Base-by-base conservation (phyloP, 202 grass and related monocot species). In the Schoenoplectus tabernaemontani region DNA sequence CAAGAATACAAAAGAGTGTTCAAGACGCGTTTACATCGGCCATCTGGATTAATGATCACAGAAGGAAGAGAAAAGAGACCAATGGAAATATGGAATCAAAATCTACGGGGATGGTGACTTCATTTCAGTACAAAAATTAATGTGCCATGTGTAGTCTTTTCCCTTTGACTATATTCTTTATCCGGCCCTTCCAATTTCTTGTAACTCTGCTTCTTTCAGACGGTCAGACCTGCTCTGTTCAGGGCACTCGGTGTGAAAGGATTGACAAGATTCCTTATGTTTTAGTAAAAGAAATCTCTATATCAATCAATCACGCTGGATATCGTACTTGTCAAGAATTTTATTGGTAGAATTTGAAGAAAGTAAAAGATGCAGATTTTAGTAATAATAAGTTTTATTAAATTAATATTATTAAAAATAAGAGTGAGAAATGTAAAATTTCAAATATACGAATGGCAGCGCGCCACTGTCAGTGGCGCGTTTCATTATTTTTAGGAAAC, bases 81-180 rank as follows among this genome's bases (percentile, higher is more conserved):
- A n/a, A n/a, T n/a, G n/a, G n/a, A n/a, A 20, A 69, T 69, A 44
- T 39, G 42, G 81, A 83, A 77, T 83, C 38, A 74, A 76, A 83
- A 7, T 62, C 17, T 37, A n/a, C 82, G 48, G 57, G 54, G 57
- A 47, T 51, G 23, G 46, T 59, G 76, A 59, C 76, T 43, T 44
- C 34, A 78, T 78, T 78, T 16, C 15, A 28, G 57, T 61, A 59
- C 76, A 78, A 62, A 78, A 77, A 19, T 47, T 74, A 38, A 82
- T 82, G 80, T 43, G 71, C 54, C 56, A 68, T 67, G 78, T 80
- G 12, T 68, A 34, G 59, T 20, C 37, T 87, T 83, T 88, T 77
- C 62, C 60, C 78, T 82, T 84, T 88, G 78, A 88, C 86, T 84
- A 84, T 84, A 74, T 88, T 88, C 86, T 77, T 78, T 70, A 76